Percentiles rank a stretch among this genome's conserved stretches.
Evolutionary conservation across 768 basidiomycete species (phyloP).

Genomic region (Asterophora lycoperdoides): DNA sequence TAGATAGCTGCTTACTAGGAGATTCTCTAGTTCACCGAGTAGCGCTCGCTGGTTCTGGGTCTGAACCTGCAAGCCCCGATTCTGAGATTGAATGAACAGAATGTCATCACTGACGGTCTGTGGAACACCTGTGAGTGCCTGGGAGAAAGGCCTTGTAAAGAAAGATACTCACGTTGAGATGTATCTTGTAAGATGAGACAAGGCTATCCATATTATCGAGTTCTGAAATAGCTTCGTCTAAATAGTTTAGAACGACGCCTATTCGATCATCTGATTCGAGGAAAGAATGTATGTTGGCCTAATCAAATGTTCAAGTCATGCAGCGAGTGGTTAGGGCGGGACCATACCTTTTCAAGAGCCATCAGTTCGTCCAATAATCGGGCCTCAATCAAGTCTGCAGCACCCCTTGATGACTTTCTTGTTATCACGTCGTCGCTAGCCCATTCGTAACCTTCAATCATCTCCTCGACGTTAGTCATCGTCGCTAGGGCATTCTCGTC

Average conservation of each 20-base stretch:
- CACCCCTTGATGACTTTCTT: slow-evolving; percentile 59
- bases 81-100: slow-evolving; percentile 91
- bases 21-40: slow-evolving; percentile 78
- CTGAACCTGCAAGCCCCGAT: slow-evolving; percentile 94
- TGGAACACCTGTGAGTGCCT: slow-evolving; percentile 2
- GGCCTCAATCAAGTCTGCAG: slow-evolving; percentile 90
- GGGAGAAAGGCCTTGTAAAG: not conserved
- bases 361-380: slow-evolving; percentile 83
- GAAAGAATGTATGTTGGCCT: slow-evolving; percentile 98
- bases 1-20: slow-evolving; percentile 44
- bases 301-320: slow-evolving; percentile 6
- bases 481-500: slow-evolving; percentile 79
- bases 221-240: slow-evolving; percentile 87
- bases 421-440: slow-evolving; percentile 74
- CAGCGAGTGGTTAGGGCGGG: not conserved
- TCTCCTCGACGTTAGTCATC: slow-evolving; percentile 91
- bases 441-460: slow-evolving; percentile 99
- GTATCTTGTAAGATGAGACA: slow-evolving; percentile 92
- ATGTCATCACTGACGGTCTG: slow-evolving; percentile 96
- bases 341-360: slow-evolving; percentile 85
- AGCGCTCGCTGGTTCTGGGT: slow-evolving; percentile 91
- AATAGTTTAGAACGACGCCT: slow-evolving; percentile 73
- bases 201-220: slow-evolving; percentile 87
- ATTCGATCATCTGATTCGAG: slow-evolving; percentile 94
- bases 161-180: slow-evolving; percentile 78